Percentiles rank a stretch among this genome's conserved stretches.
Conservation (phyloP, 805 yeast genomes). For the Wickerhamomyces subpelliculosus region DNA sequence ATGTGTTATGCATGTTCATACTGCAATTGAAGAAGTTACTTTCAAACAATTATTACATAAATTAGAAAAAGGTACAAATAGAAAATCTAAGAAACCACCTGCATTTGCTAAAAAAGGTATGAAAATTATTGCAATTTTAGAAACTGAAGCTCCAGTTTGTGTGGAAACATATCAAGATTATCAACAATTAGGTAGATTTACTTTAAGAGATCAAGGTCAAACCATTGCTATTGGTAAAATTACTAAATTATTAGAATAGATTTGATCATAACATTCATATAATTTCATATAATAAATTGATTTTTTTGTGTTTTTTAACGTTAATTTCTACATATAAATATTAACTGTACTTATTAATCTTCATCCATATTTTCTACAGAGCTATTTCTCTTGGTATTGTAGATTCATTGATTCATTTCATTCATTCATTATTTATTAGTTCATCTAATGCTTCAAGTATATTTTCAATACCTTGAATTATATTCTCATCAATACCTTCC, state of each 20-base stretch:
- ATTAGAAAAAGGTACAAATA: slow-evolving; percentile 93
- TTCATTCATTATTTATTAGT: slow-evolving; percentile 1
- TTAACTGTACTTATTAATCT: neutral
- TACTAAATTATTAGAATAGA: slow-evolving; percentile 65
- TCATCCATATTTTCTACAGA: neutral
- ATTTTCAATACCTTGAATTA: slow-evolving; percentile 62
- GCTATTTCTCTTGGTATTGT: neutral
- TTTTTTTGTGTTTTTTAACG: neutral
- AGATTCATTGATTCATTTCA: neutral
- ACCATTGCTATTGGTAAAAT: slow-evolving; percentile 99
- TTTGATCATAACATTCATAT: neutral
- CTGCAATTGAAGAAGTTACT: slow-evolving; percentile 93
- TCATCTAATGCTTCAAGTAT: slow-evolving; percentile 38
- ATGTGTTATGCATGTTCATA: slow-evolving; percentile 98
- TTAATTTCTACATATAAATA: neutral
- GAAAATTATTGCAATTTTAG: slow-evolving; percentile 92
- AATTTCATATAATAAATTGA: neutral
- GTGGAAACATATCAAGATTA: slow-evolving; percentile 88
- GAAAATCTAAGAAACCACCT: slow-evolving; percentile 94
- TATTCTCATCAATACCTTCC: slow-evolving; percentile 63
- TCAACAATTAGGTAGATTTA: slow-evolving; percentile 96
- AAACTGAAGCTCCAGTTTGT: slow-evolving; percentile 82
- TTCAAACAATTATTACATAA: slow-evolving; percentile 81
- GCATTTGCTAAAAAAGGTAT: slow-evolving; percentile 98
- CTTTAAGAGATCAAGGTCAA: slow-evolving; percentile 96